These are phyloP conservation scores for Fusarium verrucosum DNA, from an alignment of 2,329 filamentous ascomycete species.

Conservation along the genomic window DNA sequence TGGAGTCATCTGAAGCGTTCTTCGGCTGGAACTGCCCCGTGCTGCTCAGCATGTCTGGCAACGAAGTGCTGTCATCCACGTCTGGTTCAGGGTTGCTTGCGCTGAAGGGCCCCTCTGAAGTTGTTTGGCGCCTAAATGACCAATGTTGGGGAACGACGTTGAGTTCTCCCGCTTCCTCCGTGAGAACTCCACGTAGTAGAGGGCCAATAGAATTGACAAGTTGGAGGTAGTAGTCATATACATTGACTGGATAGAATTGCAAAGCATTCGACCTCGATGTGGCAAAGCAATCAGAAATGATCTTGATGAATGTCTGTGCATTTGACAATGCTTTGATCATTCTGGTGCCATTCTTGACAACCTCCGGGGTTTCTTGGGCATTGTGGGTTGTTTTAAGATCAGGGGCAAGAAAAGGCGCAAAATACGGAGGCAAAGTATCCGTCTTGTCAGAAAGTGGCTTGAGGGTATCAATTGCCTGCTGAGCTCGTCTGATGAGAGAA, in stretches of 20 bases:
- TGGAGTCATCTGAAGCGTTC: slow-evolving; percentile 35
- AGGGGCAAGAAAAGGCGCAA: slow-evolving; percentile 70
- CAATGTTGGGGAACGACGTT: slow-evolving; percentile 77
- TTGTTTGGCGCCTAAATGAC: slow-evolving; percentile 53
- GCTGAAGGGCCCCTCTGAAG: slow-evolving; percentile 34
- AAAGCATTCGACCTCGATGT: slow-evolving; percentile 70
- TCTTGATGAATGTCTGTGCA: slow-evolving; percentile 78
- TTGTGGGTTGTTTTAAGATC: slow-evolving; percentile 48
- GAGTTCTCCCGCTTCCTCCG: slow-evolving; percentile 82
- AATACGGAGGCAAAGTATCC: slow-evolving; percentile 70
- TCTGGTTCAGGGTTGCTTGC: slow-evolving; percentile 39
- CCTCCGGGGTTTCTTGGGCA: slow-evolving; percentile 49
- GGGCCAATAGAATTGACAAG: slow-evolving; percentile 79
- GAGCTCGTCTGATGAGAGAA: slow-evolving; percentile 78
- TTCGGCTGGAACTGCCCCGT: slow-evolving; percentile 43
- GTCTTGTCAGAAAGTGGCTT: slow-evolving; percentile 67
- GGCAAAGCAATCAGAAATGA: slow-evolving; percentile 78
- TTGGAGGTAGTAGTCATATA: slow-evolving; percentile 83
- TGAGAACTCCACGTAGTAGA: slow-evolving; percentile 81
- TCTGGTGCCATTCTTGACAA: slow-evolving; percentile 72
- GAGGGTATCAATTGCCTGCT: slow-evolving; percentile 73
- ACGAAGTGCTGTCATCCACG: slow-evolving; percentile 43
- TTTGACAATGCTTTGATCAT: slow-evolving; percentile 82
- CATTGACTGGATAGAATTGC: slow-evolving; percentile 79
- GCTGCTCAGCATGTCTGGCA: slow-evolving; percentile 47